phyloP scores from a whole-genome alignment of 768 basidiomycete species.

The Russula ochroleuca region DNA sequence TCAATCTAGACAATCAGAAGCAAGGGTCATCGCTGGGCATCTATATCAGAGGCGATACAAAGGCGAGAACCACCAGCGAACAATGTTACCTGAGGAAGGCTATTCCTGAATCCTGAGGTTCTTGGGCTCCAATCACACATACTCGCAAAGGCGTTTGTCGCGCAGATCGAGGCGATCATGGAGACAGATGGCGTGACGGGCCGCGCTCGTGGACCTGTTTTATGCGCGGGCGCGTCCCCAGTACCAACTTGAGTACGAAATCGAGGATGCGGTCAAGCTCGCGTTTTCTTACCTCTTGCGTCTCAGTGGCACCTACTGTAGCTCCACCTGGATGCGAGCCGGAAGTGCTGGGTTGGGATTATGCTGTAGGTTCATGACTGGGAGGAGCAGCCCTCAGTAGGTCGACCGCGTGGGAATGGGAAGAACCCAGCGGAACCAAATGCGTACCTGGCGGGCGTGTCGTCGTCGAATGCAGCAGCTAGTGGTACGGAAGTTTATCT shows the following conservation, averaged over 20 bases:
- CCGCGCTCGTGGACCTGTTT: conserved; percentile 49
- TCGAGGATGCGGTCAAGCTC: conserved; percentile 82
- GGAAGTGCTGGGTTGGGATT: conserved; percentile 52
- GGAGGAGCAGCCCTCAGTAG: conserved; percentile 17
- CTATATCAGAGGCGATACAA: too few species aligned
- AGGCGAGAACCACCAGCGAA: too few species aligned
- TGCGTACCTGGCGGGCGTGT: conserved; percentile 4
- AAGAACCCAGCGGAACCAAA: conserved; percentile 12
- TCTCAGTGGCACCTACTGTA: conserved; percentile 85
- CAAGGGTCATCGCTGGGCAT: too few species aligned
- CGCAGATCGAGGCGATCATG: conserved; percentile 77
- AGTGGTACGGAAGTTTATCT: conserved; percentile 44
- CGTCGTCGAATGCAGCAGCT: neutral
- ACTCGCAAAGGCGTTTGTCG: conserved; percentile 73
- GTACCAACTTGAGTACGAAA: conserved; percentile 74
- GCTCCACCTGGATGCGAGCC: conserved; percentile 63
- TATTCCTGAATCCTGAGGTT: too few species aligned
- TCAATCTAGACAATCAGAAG: too few species aligned
- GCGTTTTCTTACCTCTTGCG: conserved; percentile 89
- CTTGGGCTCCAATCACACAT: too few species aligned
- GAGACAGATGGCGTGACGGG: conserved; percentile 77
- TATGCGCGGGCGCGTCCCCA: conserved; percentile 42
- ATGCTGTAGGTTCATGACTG: conserved; percentile 69
- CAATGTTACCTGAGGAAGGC: too few species aligned
- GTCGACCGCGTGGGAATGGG: conserved; percentile 9